Evolutionary conservation across 257 asterid genomes (phyloP), one percentile per base, ranked within the genome.

Genomic region (Sherardia arvensis): DNA sequence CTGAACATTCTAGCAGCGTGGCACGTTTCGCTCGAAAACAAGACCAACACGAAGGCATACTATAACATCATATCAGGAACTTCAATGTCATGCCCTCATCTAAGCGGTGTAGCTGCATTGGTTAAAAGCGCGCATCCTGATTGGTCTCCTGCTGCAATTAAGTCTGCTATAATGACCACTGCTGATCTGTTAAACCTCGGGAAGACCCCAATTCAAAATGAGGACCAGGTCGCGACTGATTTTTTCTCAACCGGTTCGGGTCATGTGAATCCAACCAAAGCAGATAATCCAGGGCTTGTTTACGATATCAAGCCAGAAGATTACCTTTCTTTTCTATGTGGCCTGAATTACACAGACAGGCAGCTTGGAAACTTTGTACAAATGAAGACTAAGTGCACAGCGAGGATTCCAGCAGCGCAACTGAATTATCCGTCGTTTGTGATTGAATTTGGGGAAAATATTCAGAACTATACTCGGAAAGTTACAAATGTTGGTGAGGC

Each of bases 71-170:
- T 67, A 4, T 67, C 71, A 0, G 65, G 71, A n/a, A 67, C 71
- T 0, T 67, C 71, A 12, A 67, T 67, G 65, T 43, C 71, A 12
- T 67, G 71, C 17, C 65, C 71, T 58, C 71, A 67, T n/a, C 71
- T 67, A 21, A 67, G 71, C 7, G 71, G 71, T 8, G 71, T 67
- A 1, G 71, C 59, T 1, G 71, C 71, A 18, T 32, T 67, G 34
- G 26, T 67, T 26, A 67, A 67, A 49, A 67, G 71, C 21, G 71
- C 66, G 5, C 71, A 67, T 47, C 66, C 71, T 15, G 48, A 20
- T 11, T 67, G 66, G 71, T 67, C 71, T n/a, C 66, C 71, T 1
- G 71, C 71, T 28, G 71, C 66, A 4, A 67, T 67, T 7, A 67
- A 45, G 18, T 38, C 47, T 3, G 47, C 71, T 0, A 57, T 67